These are phyloP conservation scores for Rhizopogon vinicolor DNA, from an alignment of 768 basidiomycete genomes.

Conservation along the genomic window DNA sequence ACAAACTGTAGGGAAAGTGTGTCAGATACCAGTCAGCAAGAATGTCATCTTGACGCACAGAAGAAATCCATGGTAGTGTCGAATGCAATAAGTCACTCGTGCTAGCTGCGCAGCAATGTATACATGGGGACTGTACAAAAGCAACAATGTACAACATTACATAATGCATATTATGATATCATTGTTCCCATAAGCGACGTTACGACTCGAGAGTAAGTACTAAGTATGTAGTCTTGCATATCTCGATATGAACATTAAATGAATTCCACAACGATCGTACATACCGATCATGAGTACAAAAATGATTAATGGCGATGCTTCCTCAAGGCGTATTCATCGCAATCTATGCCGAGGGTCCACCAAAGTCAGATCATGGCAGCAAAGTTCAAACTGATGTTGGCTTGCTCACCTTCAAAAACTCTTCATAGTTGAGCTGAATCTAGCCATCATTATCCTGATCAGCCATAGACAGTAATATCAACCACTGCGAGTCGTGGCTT, in stretches of 20 bases:
- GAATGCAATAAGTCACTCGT: background rate
- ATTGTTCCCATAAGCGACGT: too few species aligned
- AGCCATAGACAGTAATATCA: slow-evolving; percentile 34
- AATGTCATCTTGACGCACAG: slow-evolving; percentile 15
- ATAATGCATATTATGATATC: too few species aligned
- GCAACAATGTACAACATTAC: too few species aligned
- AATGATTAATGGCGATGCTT: slow-evolving; percentile 10
- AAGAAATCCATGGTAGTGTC: slow-evolving; percentile 19
- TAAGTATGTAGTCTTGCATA: background rate
- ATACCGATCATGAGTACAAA: background rate
- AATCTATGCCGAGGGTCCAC: slow-evolving; percentile 31
- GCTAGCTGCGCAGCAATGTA: background rate
- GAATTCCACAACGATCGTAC: background rate
- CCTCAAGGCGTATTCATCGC: slow-evolving; percentile 48
- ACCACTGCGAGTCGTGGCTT: background rate
- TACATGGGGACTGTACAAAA: background rate
- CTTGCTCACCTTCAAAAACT: slow-evolving; percentile 65
- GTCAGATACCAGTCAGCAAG: slow-evolving; percentile 23
- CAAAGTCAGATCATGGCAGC: background rate
- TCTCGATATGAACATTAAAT: background rate
- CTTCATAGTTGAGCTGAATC: slow-evolving; percentile 75
- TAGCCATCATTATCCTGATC: slow-evolving; percentile 73
- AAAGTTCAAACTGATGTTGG: background rate
- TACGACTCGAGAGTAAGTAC: too few species aligned
- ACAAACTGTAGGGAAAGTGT: slow-evolving; percentile 34